Evolutionary conservation across 768 basidiomycete genomes (phyloP).

Genomic region (Boletus tylopilopsis): DNA sequence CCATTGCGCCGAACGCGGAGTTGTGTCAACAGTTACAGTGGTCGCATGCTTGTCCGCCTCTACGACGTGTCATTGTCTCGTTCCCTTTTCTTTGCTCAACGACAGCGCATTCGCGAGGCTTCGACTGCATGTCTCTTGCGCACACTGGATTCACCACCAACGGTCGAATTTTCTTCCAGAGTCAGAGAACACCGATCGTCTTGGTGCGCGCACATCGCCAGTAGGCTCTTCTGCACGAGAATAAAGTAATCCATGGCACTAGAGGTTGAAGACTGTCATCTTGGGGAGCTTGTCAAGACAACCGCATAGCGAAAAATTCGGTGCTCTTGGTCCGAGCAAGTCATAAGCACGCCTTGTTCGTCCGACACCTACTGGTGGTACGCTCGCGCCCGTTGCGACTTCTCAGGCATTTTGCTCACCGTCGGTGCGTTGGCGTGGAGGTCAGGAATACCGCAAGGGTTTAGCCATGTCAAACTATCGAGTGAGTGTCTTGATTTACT

Average conservation of each 20-base stretch:
- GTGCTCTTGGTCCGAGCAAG: conserved; percentile 15
- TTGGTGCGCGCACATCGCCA: conserved; percentile 2
- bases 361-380: conserved; percentile 21
- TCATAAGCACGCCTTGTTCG: conserved; percentile 15
- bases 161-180: background rate
- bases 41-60: no score
- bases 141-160: no score
- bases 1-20: no score
- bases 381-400: conserved; percentile 11
- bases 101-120: background rate
- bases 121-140: conserved; percentile 12
- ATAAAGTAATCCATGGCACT: conserved; percentile 3
- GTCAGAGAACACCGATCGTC: conserved; percentile 9
- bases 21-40: no score
- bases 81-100: background rate
- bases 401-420: conserved; percentile 9
- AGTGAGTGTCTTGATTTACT: conserved; percentile 31
- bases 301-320: conserved; percentile 22
- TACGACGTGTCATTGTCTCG: no score
- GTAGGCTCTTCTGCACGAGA: background rate
- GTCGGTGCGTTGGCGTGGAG: background rate
- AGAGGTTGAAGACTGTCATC: background rate
- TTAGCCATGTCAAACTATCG: conserved; percentile 17
- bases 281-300: conserved; percentile 7
- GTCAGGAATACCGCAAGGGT: background rate